These are phyloP conservation scores for Alternaria hordeiaustralica DNA, from an alignment of 2,329 filamentous ascomycete species.

Conservation along the genomic window DNA sequence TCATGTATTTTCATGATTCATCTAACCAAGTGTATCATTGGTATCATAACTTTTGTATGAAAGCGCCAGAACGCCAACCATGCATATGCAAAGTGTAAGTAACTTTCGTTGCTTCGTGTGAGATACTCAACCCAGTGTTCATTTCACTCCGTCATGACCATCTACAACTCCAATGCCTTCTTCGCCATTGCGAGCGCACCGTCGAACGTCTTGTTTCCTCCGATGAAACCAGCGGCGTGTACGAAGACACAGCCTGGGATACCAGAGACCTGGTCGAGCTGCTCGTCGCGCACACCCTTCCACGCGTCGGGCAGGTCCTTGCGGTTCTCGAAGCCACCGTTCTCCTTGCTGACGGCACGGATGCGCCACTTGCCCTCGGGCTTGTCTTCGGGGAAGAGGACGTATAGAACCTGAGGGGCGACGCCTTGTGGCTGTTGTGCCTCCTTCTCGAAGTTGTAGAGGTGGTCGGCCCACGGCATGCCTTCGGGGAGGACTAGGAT, in stretches of 20 bases:
- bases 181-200: conserved; percentile 85
- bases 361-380: conserved; percentile 88
- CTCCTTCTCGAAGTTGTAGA: conserved; percentile 81
- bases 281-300: conserved; percentile 87
- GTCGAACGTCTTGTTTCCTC: conserved; percentile 90
- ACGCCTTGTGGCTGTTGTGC: conserved; percentile 48
- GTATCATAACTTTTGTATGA: conserved; percentile 36
- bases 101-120: conserved; percentile 20
- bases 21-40: conserved; percentile 27
- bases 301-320: conserved; percentile 90
- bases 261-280: conserved; percentile 75
- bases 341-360: conserved; percentile 84
- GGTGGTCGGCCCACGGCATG: conserved; percentile 95
- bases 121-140: neutral
- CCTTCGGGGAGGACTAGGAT: conserved; percentile 79
- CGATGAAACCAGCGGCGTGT: conserved; percentile 94
- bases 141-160: neutral
- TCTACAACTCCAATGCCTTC: conserved; percentile 66
- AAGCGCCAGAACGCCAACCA: conserved; percentile 38
- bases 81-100: conserved; percentile 31
- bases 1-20: conserved; percentile 6
- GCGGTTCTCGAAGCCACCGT: conserved; percentile 88
- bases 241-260: conserved; percentile 85
- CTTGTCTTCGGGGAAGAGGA: conserved; percentile 84
- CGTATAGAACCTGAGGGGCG: conserved; percentile 75